Conservation (phyloP, 1,284 basidiomycete species). For the Butyriboletus appendiculatus region DNA sequence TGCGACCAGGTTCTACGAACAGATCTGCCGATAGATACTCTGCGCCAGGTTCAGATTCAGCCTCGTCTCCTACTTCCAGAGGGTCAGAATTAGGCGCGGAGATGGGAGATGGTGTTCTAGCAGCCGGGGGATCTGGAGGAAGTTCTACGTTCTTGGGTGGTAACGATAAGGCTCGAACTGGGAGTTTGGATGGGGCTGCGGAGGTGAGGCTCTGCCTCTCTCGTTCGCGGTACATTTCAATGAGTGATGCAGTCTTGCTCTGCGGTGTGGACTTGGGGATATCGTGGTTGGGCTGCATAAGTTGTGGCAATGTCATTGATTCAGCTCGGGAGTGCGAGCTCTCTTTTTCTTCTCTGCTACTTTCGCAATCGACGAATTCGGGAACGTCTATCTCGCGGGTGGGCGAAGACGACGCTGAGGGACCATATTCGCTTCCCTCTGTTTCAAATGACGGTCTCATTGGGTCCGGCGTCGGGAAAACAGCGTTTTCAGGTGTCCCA, state of each 20-base stretch:
- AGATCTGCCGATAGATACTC: constrained; percentile 34
- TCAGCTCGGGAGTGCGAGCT: constrained; percentile 30
- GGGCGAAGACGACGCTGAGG: constrained; percentile 32
- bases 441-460: constrained; percentile 35
- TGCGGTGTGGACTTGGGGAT: constrained; percentile 25
- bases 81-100: constrained; percentile 19
- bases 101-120: constrained; percentile 18
- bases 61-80: constrained; percentile 17
- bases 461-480: constrained; percentile 22
- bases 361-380: constrained; percentile 39
- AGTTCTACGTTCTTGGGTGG: constrained; percentile 9
- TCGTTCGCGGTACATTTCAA: constrained; percentile 79
- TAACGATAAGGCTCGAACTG: constrained; percentile 33
- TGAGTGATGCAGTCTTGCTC: constrained; percentile 72
- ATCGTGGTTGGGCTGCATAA: constrained; percentile 24
- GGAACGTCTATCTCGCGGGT: constrained; percentile 35
- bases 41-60: constrained; percentile 14
- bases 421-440: constrained; percentile 35
- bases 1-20: constrained; percentile 49
- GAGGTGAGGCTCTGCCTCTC: constrained; percentile 45
- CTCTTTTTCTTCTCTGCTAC: constrained; percentile 35
- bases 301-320: constrained; percentile 30
- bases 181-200: constrained; percentile 36
- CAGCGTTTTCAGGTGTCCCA: constrained; percentile 26
- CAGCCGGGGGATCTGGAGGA: neutral